Evolutionary conservation across 768 basidiomycete genomes (phyloP), one percentile per base, ranked within the genome.

Genomic region (Lactarius evosmus): DNA sequence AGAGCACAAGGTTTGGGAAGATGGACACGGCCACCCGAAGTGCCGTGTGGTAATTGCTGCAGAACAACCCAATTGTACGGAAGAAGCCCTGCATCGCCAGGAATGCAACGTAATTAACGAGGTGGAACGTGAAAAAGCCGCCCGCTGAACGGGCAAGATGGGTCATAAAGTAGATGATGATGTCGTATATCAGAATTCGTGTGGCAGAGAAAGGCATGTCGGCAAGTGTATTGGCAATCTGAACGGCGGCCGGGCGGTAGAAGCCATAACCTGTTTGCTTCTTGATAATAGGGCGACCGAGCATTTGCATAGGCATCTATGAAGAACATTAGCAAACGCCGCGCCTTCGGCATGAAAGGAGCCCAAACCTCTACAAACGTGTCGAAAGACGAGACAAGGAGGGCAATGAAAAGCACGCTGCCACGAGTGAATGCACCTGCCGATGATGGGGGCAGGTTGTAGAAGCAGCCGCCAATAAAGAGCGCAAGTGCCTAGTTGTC

Each of bases 391-490:
- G 84, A 86, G 0, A 85, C 83, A 51, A 95, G 74, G 59, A 91
- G 72, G 6, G 85, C 84, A 29, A 81, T 72, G 73, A 95, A 95
- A 50, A 95, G 81, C 33, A 93, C 83, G 75, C 89, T 82, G 49
- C 91, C 93, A 66, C 93, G 85, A 29, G 93, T 93, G 76, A 97
- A 97, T 0, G 88, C 91, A 50, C 95, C 95, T 34, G 83, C 81
- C 4, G 93, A 84, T 0, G 89, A 87, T 12, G 81, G 70, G 1
- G 92, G 91, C 50, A 89, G 79, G 56, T 88, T 84, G 69, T 85
- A 84, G 78, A 84, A 97, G 14, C 86, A 84, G 6, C 82, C 86
- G 33, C 92, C 93, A 68, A 91, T 78, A 52, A 91, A 81, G 54
- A 91, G 70, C 16, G 86, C 80, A 25, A 88, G 73, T 22, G 8